phyloP scores from a whole-genome alignment of 2,329 filamentous ascomycete species.

The Elsinoe arachidis region DNA sequence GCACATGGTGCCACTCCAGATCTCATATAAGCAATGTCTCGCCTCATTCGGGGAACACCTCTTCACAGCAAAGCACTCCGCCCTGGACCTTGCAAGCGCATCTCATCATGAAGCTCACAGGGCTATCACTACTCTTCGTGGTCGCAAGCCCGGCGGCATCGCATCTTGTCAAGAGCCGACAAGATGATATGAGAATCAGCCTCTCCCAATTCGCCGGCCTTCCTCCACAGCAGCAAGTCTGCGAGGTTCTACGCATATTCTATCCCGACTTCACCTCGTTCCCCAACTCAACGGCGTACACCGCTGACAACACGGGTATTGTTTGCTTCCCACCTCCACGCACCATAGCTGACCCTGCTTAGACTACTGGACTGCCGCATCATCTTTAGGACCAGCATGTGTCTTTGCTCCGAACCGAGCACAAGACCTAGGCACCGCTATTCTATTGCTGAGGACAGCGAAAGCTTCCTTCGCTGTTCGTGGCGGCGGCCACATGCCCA shows the following conservation, averaged over 20 bases:
- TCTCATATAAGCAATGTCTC: background rate
- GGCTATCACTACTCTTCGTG: background rate
- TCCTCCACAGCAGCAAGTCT: background rate
- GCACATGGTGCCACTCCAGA: background rate
- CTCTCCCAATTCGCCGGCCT: background rate
- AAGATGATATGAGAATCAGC: background rate
- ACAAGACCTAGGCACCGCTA: background rate
- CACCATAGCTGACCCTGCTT: slow-evolving; percentile 11
- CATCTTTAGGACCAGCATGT: background rate
- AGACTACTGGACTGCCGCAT: slow-evolving; percentile 7
- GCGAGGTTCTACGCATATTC: background rate
- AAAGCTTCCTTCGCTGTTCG: slow-evolving; percentile 3
- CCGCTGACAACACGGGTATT: background rate
- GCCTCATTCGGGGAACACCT: background rate
- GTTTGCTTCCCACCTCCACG: background rate
- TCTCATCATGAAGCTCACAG: background rate
- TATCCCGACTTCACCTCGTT: background rate
- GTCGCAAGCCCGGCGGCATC: background rate
- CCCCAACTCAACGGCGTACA: background rate
- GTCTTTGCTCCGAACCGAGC: background rate
- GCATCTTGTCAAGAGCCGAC: background rate
- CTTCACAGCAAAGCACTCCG: background rate
- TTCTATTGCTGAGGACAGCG: background rate
- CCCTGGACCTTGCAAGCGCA: background rate
- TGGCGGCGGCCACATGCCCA: slow-evolving; percentile 6